phyloP scores from a whole-genome alignment of 805 yeast species.

The Clavispora asparagi region DNA sequence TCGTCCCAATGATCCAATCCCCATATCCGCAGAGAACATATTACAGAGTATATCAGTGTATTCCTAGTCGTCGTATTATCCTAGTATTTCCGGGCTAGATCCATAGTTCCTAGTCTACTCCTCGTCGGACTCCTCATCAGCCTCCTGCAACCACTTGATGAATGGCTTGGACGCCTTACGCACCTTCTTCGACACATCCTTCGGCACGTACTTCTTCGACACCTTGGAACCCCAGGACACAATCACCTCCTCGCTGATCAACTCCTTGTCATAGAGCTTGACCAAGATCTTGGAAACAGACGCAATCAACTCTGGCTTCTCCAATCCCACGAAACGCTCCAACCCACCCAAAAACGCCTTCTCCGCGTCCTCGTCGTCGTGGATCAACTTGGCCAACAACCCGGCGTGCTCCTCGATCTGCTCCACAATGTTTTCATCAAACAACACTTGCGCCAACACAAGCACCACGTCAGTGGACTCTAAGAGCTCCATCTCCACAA shows the following conservation, averaged over 20 bases:
- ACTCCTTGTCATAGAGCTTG: constrained; percentile 75
- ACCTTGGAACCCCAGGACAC: constrained; percentile 85
- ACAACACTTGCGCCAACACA: constrained; percentile 87
- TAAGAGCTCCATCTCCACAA: constrained; percentile 69
- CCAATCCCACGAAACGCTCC: constrained; percentile 86
- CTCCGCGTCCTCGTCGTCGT: constrained; percentile 61
- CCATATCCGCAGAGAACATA: no score
- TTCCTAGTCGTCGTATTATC: background rate
- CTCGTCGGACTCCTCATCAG: constrained; percentile 75
- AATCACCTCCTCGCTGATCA: constrained; percentile 78
- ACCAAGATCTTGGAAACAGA: constrained; percentile 77
- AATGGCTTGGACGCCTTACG: constrained; percentile 96
- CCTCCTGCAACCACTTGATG: constrained; percentile 90
- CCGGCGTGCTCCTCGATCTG: constrained; percentile 79
- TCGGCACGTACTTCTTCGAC: constrained; percentile 89
- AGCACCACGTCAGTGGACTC: constrained; percentile 74
- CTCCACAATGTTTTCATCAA: constrained; percentile 67
- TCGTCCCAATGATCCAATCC: no score
- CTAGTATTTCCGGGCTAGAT: no score
- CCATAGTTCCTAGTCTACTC: constrained; percentile 47
- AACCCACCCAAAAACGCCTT: constrained; percentile 91
- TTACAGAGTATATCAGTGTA: no score
- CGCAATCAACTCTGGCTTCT: constrained; percentile 63
- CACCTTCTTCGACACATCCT: constrained; percentile 87
- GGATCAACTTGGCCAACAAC: constrained; percentile 70